phyloP scores from a whole-genome alignment of 1,139 yeast genomes.

The Hyphopichia fennica region DNA sequence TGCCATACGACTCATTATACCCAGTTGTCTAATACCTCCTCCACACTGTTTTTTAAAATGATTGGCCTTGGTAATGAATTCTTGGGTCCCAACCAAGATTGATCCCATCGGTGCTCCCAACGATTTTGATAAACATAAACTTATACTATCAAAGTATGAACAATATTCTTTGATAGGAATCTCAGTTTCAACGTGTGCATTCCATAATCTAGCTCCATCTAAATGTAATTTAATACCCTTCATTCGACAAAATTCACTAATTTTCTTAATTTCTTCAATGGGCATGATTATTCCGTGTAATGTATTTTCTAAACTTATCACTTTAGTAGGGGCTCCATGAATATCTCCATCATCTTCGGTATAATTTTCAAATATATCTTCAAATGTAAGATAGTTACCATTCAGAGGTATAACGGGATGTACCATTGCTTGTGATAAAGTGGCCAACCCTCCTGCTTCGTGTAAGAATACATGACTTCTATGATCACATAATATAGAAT shows the following conservation, averaged over 20 bases:
- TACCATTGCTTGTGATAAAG: slow-evolving; percentile 90
- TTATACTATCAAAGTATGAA: slow-evolving; percentile 79
- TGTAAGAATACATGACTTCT: slow-evolving; percentile 80
- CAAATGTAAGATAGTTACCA: slow-evolving; percentile 75
- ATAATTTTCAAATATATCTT: slow-evolving; percentile 65
- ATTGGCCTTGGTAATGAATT: slow-evolving; percentile 68
- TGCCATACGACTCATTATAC: slow-evolving; percentile 83
- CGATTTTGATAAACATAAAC: slow-evolving; percentile 86
- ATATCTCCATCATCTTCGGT: slow-evolving; percentile 81
- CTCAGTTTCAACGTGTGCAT: slow-evolving; percentile 78
- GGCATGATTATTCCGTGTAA: slow-evolving; percentile 83
- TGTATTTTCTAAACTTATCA: slow-evolving; percentile 86
- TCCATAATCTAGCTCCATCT: slow-evolving; percentile 97
- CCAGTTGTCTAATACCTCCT: slow-evolving; percentile 92
- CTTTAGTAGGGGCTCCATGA: slow-evolving; percentile 86
- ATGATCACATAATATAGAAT: slow-evolving; percentile 78
- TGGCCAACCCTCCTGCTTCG: slow-evolving; percentile 92
- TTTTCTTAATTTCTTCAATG: slow-evolving; percentile 71
- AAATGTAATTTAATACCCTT: slow-evolving; percentile 71
- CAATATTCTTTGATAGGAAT: slow-evolving; percentile 72
- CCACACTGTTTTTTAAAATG: slow-evolving; percentile 94
- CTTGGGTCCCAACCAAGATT: slow-evolving; percentile 68
- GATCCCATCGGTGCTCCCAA: slow-evolving; percentile 96
- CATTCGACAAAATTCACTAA: slow-evolving; percentile 68
- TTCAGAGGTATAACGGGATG: slow-evolving; percentile 76